Evolutionary conservation across 495 filamentous ascomycete species (phyloP).

Genomic region (Talaromyces proteolyticus): DNA sequence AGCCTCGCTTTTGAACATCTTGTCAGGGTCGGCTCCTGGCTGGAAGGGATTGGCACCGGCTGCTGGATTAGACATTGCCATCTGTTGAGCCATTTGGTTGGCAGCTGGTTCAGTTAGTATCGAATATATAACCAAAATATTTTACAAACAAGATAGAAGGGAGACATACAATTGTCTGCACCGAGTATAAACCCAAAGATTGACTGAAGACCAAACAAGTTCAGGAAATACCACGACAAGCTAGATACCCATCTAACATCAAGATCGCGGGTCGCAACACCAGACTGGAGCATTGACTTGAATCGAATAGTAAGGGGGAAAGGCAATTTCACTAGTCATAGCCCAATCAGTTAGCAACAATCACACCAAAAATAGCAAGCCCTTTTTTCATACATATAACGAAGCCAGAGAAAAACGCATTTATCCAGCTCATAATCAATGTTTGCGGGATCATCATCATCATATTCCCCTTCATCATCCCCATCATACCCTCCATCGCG

Average conservation of each 20-base stretch:
- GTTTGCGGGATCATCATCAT: conserved; percentile 99
- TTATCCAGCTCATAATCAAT: conserved; percentile 99
- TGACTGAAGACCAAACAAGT: conserved; percentile 90
- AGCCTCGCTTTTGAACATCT: conserved; percentile 82
- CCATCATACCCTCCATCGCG: conserved; percentile 99
- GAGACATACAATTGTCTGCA: conserved; percentile 78
- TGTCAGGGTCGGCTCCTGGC: conserved; percentile 91
- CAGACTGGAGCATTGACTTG: conserved; percentile 98
- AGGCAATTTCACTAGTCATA: conserved; percentile 81
- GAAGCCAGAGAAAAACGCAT: conserved; percentile 96
- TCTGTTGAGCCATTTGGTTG: conserved; percentile 90
- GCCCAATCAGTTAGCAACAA: conserved; percentile 13
- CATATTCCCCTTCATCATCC: conserved; percentile 99
- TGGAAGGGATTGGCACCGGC: conserved; percentile 72
- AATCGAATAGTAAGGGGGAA: conserved; percentile 97
- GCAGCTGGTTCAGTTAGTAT: conserved; percentile 56
- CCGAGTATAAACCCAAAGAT: conserved; percentile 98
- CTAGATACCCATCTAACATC: conserved; percentile 98
- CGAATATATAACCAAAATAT: conserved; percentile 1
- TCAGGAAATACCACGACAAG: conserved; percentile 97
- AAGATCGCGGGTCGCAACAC: conserved; percentile 90
- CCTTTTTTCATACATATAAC: conserved; percentile 68
- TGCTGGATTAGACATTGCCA: conserved; percentile 73
- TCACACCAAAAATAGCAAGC: not conserved
- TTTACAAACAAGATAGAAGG: not conserved